Conservation (phyloP, 2,329 filamentous ascomycete genomes). For the Celoporthe dispersa region DNA sequence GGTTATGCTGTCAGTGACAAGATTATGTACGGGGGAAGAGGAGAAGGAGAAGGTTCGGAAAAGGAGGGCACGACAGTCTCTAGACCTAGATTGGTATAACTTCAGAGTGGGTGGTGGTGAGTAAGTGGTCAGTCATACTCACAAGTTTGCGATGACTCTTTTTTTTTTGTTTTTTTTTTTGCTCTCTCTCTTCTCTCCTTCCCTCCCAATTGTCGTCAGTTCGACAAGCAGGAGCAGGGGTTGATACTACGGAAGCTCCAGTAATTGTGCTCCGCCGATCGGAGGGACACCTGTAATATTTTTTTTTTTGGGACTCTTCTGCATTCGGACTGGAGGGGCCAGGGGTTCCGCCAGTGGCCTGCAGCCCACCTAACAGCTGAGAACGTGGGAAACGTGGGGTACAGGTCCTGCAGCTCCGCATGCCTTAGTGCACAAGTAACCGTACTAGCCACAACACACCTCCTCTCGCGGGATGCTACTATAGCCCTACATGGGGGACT, state of each 20-base stretch:
- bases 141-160: neutral
- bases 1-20: neutral
- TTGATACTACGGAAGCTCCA: neutral
- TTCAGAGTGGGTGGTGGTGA: neutral
- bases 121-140: neutral
- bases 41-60: neutral
- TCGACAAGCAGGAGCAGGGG: neutral
- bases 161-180: neutral
- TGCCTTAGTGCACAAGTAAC: neutral
- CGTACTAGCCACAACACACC: neutral
- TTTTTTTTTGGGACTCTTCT: neutral
- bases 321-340: neutral
- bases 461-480: neutral
- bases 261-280: slow-evolving; percentile 6
- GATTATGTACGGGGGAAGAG: neutral
- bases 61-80: neutral
- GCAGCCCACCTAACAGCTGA: neutral
- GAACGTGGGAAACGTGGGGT: slow-evolving; percentile 1
- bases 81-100: neutral
- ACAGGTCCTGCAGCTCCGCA: slow-evolving; percentile 1
- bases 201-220: slow-evolving; percentile 2
- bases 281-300: slow-evolving; percentile 8
- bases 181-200: neutral
- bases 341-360: neutral
- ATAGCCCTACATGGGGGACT: neutral